Evolutionary conservation across 2,329 filamentous ascomycete species (phyloP), one percentile per base, ranked within the genome.

Genomic region (Drechslera avenae): DNA sequence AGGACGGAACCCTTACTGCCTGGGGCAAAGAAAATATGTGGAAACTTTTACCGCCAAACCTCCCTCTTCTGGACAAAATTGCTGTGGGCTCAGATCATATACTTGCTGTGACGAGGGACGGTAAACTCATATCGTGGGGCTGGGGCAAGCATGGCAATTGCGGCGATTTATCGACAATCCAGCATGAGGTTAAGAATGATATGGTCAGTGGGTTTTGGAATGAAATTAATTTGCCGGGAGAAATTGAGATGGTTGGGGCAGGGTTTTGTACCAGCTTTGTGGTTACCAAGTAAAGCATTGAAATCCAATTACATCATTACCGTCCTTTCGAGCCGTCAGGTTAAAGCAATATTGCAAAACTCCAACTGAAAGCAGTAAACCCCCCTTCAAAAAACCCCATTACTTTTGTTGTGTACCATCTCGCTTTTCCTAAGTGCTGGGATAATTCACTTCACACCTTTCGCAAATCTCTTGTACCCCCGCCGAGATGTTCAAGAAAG

Each of bases 121-220:
- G 84, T 1, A 82, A 86, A 42, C 84, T 96, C 1, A 75, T 95
- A 40, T 84, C 90, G 1, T 97, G 93, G 91, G 94, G 94, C 16
- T 99, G 94, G 94, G 92, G 91, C 2, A 93, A 97, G 74, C 94
- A 99, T 75, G 94, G 94, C 1, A 99, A 99, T 71, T 99, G 94
- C 71, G 94, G 94, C 3, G 50, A 67, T 36, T 21, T 66, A 5
- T 56, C 33, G 1, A 46, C 14, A 1, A 18, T 61, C 9, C 36
- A 40, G 17, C 51, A 54, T 2, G 52, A 60, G 5, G 37, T 64
- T 1, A 58, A 59, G 39, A 64, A 68, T 4, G 63, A 68, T 9
- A 68, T 68, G 66, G 54, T 69, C 31, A 63, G 43, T 32, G 66
- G 63, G 0, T 56, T 68, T 13, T 70, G 67, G 67, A 70, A 67